These are phyloP conservation scores for Dendrothele bispora DNA, from an alignment of 768 basidiomycete species.

Conservation along the genomic window DNA sequence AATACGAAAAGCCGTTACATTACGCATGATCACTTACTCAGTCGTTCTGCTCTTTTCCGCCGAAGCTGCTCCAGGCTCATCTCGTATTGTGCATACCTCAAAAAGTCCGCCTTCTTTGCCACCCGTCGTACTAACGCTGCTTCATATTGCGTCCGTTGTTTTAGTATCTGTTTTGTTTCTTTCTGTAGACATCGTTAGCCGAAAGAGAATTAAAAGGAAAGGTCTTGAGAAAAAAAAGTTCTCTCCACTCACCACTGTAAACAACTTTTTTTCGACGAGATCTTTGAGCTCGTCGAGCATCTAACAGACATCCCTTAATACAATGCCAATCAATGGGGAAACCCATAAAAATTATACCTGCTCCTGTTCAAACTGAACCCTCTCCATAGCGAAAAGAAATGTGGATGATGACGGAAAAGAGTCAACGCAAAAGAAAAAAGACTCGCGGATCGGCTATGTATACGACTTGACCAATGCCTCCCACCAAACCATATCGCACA, in stretches of 20 bases:
- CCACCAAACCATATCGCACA: slow-evolving; percentile 57
- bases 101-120: slow-evolving; percentile 83
- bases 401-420: neutral
- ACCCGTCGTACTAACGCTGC: slow-evolving; percentile 79
- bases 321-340: neutral
- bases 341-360: slow-evolving; percentile 45
- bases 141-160: slow-evolving; percentile 82
- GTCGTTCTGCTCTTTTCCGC: slow-evolving; percentile 67
- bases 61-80: slow-evolving; percentile 83
- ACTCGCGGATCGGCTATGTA: no score
- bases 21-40: slow-evolving; percentile 50
- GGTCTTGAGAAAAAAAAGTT: neutral
- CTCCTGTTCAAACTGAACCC: slow-evolving; percentile 93
- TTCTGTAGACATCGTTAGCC: slow-evolving; percentile 38
- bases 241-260: slow-evolving; percentile 64
- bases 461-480: slow-evolving; percentile 45
- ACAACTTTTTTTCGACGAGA: slow-evolving; percentile 80
- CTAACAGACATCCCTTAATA: slow-evolving; percentile 35
- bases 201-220: neutral
- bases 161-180: slow-evolving; percentile 84
- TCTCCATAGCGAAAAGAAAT: slow-evolving; percentile 65
- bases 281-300: slow-evolving; percentile 97
- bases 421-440: slow-evolving; percentile 14
- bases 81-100: slow-evolving; percentile 91
- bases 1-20: slow-evolving; percentile 1